phyloP scores from a whole-genome alignment of 169 alveolate genomes.

The Cryptosporidium felis region DNA sequence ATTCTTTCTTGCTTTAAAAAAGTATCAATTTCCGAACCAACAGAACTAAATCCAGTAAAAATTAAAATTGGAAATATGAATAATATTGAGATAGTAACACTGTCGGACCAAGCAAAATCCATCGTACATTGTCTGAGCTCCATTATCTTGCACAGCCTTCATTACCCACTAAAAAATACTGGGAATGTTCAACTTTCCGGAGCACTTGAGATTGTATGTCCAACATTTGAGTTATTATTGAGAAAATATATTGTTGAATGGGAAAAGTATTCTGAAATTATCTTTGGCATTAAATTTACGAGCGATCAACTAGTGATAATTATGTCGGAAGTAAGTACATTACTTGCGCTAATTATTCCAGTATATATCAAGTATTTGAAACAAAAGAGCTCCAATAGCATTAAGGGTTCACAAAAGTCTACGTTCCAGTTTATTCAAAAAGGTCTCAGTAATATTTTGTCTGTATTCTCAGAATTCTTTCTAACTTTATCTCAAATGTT shows the following conservation, averaged over 20 bases:
- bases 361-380: constrained; percentile 9
- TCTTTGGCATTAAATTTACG: not conserved
- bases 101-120: constrained; percentile 31
- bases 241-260: constrained; percentile 49
- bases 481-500: constrained; percentile 16
- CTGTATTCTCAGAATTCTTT: not conserved
- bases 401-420: not conserved
- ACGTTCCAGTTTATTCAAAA: constrained; percentile 16
- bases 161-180: constrained; percentile 38
- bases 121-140: not conserved
- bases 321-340: constrained; percentile 8
- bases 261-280: constrained; percentile 9
- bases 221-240: constrained; percentile 53
- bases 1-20: not conserved
- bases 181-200: constrained; percentile 1
- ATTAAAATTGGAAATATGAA: not conserved
- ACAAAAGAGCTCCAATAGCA: not conserved
- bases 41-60: not conserved
- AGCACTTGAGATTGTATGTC: constrained; percentile 42
- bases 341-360: constrained; percentile 15
- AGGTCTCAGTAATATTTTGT: not conserved
- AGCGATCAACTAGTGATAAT: constrained; percentile 1
- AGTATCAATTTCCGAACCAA: not conserved
- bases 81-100: constrained; percentile 16
- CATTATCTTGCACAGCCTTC: constrained; percentile 33